phyloP scores from a whole-genome alignment of 495 filamentous ascomycete species.

The Chaetomium tenue region DNA sequence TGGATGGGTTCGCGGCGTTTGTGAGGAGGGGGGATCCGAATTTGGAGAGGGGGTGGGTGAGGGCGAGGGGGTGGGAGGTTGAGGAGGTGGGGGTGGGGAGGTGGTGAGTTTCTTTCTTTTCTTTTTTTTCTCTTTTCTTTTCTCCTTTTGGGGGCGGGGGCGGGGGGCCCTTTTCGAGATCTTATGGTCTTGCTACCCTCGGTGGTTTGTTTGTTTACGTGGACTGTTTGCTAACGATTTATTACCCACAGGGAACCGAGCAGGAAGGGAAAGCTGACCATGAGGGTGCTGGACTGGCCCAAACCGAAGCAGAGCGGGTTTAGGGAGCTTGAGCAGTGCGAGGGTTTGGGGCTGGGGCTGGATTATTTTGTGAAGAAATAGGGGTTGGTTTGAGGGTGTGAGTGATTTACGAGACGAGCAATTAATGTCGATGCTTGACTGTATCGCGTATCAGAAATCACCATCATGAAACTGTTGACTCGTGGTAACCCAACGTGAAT shows the following conservation, averaged over 20 bases:
- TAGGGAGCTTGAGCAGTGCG: slow-evolving; percentile 38
- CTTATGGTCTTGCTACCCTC: too few relatives aligned
- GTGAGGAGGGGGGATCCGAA: slow-evolving; percentile 42
- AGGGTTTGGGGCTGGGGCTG: slow-evolving; percentile 33
- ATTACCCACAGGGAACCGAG: slow-evolving; percentile 21
- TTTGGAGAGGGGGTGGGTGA: slow-evolving; percentile 32
- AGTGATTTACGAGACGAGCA: neutral
- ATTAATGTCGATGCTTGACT: neutral
- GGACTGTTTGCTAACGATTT: too few relatives aligned
- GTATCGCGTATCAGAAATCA: too few relatives aligned
- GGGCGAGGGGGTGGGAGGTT: slow-evolving; percentile 34
- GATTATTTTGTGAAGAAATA: slow-evolving; percentile 30
- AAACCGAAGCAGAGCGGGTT: slow-evolving; percentile 24
- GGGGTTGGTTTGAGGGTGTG: neutral
- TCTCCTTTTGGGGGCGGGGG: too few relatives aligned
- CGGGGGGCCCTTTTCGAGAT: too few relatives aligned
- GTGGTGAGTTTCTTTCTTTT: slow-evolving; percentile 24
- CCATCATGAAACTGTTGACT: too few relatives aligned
- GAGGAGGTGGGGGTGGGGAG: slow-evolving; percentile 23
- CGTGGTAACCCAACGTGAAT: too few relatives aligned
- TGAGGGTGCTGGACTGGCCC: slow-evolving; percentile 42
- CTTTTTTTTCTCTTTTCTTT: too few relatives aligned
- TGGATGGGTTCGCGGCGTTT: slow-evolving; percentile 42
- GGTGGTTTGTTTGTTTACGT: too few relatives aligned
- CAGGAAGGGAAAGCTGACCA: slow-evolving; percentile 25